Conservation (phyloP, 345 rosid species). For the Citrus sp. region DNA sequence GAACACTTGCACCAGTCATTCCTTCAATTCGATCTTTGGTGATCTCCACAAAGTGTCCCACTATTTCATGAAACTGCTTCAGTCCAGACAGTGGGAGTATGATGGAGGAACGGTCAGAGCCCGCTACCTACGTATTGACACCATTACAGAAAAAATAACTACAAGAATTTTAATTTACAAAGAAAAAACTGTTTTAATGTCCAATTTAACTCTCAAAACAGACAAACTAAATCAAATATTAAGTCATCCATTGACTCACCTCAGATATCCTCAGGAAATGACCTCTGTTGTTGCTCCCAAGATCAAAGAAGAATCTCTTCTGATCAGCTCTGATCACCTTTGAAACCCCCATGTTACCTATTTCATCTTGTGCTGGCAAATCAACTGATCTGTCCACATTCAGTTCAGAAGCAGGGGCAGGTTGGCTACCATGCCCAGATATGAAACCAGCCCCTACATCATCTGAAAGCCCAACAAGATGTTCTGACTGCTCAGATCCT, state of each 20-base stretch:
- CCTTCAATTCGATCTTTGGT: constrained; percentile 91
- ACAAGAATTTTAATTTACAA: not conserved
- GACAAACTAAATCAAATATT: constrained; percentile 1
- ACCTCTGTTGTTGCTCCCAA: constrained; percentile 91
- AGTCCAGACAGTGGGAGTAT: constrained; percentile 91
- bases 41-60: constrained; percentile 95
- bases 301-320: constrained; percentile 94
- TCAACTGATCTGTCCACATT: constrained; percentile 70
- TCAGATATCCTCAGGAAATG: constrained; percentile 97
- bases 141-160: not conserved
- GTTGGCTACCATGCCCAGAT: constrained; percentile 84
- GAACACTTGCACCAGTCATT: constrained; percentile 79
- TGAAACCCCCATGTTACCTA: constrained; percentile 54
- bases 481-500: constrained; percentile 68
- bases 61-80: constrained; percentile 87
- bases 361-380: constrained; percentile 69
- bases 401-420: constrained; percentile 62
- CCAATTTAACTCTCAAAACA: not conserved
- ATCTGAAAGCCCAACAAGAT: constrained; percentile 84
- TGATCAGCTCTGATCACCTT: constrained; percentile 91
- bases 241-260: constrained; percentile 33
- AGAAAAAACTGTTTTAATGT: not conserved
- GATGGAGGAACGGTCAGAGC: constrained; percentile 91
- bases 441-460: constrained; percentile 99
- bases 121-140: constrained; percentile 72